These are phyloP conservation scores for Kwoniella newhampshirensis DNA, from an alignment of 768 basidiomycete genomes.

Conservation along the genomic window DNA sequence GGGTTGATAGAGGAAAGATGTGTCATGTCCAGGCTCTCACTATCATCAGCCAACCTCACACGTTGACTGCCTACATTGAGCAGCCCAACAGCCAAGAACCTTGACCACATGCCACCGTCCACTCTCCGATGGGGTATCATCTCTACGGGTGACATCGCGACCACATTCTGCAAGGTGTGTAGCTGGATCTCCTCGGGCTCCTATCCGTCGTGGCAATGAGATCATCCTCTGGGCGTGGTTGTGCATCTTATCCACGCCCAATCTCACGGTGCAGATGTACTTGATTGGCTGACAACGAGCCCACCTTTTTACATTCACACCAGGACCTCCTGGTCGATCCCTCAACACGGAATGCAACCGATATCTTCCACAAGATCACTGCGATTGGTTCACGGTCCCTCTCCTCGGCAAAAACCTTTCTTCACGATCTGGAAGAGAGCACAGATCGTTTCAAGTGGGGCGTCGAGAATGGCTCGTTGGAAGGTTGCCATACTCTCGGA, in stretches of 20 bases:
- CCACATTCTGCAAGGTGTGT: conserved; percentile 65
- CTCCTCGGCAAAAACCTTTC: conserved; percentile 67
- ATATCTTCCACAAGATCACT: conserved; percentile 44
- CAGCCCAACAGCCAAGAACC: no score
- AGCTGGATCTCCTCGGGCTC: not conserved
- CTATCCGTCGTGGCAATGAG: no score
- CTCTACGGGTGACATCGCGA: conserved; percentile 72
- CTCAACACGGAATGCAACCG: conserved; percentile 56
- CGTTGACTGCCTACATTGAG: no score
- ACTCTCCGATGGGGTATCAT: conserved; percentile 78
- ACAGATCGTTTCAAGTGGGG: conserved; percentile 54
- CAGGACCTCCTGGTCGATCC: conserved; percentile 77
- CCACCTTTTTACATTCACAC: not conserved
- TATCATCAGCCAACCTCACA: not conserved
- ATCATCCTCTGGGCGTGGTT: no score
- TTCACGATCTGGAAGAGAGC: not conserved
- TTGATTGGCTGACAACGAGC: no score
- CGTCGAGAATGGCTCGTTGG: conserved; percentile 28
- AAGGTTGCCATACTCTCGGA: conserved; percentile 66
- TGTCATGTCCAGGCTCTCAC: not conserved
- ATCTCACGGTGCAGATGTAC: no score
- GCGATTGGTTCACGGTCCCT: conserved; percentile 76
- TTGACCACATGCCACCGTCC: not conserved
- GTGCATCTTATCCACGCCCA: no score
- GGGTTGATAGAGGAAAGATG: not conserved